Conservation (phyloP, 2,329 filamentous ascomycete genomes). For the Metarhizium sp. region DNA sequence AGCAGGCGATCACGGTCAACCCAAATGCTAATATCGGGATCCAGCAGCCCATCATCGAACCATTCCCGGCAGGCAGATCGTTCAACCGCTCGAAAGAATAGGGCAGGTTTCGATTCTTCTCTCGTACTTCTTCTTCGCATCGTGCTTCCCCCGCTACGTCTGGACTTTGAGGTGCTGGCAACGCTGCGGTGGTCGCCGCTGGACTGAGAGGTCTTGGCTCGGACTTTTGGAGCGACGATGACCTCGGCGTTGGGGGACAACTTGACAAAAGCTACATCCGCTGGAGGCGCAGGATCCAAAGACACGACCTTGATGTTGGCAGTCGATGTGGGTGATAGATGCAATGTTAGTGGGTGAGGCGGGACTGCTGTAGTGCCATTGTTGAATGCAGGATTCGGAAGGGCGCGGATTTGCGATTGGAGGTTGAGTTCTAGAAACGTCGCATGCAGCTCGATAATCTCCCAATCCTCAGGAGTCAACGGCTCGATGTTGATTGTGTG, state of each 20-base stretch:
- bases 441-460: conserved; percentile 96
- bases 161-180: conserved; percentile 68
- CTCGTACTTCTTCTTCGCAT: conserved; percentile 45
- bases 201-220: conserved; percentile 57
- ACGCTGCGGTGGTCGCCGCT: conserved; percentile 73
- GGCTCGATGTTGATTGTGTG: conserved; percentile 97
- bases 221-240: conserved; percentile 88
- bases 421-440: conserved; percentile 93
- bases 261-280: conserved; percentile 73
- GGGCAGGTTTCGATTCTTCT: conserved; percentile 55
- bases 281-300: conserved; percentile 62
- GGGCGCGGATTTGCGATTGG: conserved; percentile 80
- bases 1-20: conserved; percentile 69
- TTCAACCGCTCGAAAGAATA: conserved; percentile 78
- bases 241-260: conserved; percentile 92
- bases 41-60: conserved; percentile 61
- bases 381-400: conserved; percentile 72
- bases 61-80: conserved; percentile 59
- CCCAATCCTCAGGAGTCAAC: conserved; percentile 91
- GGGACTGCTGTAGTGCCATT: conserved; percentile 39
- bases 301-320: conserved; percentile 83
- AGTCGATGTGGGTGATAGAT: conserved; percentile 90
- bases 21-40: conserved; percentile 65
- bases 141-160: conserved; percentile 68
- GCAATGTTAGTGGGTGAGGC: conserved; percentile 76